Evolutionary conservation across 345 rosid species (phyloP).

Genomic region (Populus euphratica): DNA sequence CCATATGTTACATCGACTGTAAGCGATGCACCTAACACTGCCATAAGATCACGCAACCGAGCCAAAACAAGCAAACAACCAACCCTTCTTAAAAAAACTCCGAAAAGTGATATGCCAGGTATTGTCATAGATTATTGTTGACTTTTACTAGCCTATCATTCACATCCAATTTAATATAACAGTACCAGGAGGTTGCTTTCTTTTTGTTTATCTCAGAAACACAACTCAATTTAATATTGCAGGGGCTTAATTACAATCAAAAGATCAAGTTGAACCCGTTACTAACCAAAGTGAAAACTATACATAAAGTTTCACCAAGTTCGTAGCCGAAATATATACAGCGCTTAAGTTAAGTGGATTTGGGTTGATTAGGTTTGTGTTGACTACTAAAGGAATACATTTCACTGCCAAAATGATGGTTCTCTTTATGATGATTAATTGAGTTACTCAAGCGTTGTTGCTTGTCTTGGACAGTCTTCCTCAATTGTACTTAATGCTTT

Average conservation of each 20-base stretch:
- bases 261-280: no score
- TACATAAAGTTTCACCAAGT: no score
- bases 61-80: constrained; percentile 17
- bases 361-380: background rate
- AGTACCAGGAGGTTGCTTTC: background rate
- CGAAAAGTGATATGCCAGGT: background rate
- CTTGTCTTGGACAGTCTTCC: background rate
- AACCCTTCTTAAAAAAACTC: background rate
- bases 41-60: constrained; percentile 39
- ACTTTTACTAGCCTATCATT: background rate
- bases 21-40: constrained; percentile 31
- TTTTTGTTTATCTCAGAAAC: background rate
- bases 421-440: background rate
- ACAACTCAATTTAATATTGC: background rate
- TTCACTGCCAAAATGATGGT: background rate
- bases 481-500: background rate
- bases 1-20: background rate
- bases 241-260: background rate
- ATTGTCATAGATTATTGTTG: background rate
- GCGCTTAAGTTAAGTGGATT: no score
- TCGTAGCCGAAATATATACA: background rate
- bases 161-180: background rate
- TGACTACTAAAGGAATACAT: background rate
- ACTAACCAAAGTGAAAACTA: no score
- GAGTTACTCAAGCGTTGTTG: background rate